Evolutionary conservation across 2,329 filamentous ascomycete genomes (phyloP).

Genomic region (Calonectria leucothoes): DNA sequence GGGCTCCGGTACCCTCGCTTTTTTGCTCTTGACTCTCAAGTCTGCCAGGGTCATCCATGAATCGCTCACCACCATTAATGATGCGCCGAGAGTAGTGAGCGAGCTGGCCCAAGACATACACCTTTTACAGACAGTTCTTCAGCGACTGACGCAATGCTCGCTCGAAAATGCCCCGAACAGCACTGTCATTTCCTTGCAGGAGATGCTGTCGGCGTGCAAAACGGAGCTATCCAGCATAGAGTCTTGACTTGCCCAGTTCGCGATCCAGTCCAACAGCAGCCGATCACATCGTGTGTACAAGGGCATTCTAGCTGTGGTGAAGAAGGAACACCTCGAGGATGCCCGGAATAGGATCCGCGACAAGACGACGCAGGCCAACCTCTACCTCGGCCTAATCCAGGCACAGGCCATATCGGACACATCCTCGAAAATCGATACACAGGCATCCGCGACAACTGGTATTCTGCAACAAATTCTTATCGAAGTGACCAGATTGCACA

Average conservation of each 20-base stretch:
- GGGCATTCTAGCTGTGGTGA: not conserved
- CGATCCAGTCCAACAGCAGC: not conserved
- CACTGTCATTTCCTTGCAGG: not conserved
- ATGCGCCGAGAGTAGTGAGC: not conserved
- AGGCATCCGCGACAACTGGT: slow-evolving; percentile 5
- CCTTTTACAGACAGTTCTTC: not conserved
- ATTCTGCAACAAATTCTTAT: slow-evolving; percentile 22
- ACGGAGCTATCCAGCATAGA: not conserved
- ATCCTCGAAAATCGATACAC: slow-evolving; percentile 15
- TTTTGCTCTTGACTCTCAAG: not conserved
- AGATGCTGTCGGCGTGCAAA: not conserved
- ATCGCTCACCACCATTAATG: not conserved
- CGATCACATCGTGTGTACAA: not conserved
- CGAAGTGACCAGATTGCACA: slow-evolving; percentile 18
- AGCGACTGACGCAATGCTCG: not conserved
- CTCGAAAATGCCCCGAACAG: not conserved
- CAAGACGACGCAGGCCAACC: slow-evolving; percentile 19
- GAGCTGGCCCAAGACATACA: not conserved
- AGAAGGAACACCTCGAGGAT: slow-evolving; percentile 25
- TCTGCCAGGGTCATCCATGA: not conserved
- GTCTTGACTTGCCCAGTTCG: not conserved
- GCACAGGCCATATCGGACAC: slow-evolving; percentile 18
- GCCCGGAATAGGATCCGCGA: slow-evolving; percentile 23
- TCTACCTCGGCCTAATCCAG: slow-evolving; percentile 29
- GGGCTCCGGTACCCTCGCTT: not conserved